Conservation (phyloP, 1,139 yeast species). For the Yamadazyma triangularis region DNA sequence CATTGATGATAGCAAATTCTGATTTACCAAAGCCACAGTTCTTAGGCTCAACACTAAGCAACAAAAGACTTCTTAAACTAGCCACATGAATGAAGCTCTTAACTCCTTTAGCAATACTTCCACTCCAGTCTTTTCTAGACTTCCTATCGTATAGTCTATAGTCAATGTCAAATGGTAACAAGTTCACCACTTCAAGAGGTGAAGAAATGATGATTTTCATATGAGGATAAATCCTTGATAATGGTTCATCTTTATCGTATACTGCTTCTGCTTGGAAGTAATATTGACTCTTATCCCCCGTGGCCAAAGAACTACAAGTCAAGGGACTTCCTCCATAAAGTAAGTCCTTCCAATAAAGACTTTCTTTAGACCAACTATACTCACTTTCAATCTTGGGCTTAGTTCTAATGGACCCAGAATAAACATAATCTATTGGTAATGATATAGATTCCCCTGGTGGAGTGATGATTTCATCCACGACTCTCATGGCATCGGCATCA, state of each 20-base stretch:
- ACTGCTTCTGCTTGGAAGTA: conserved; percentile 74
- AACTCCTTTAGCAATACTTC: conserved; percentile 57
- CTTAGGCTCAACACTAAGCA: conserved; percentile 68
- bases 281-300: conserved; percentile 42
- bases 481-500: conserved; percentile 9
- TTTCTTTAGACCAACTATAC: conserved; percentile 64
- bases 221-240: conserved; percentile 78
- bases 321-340: conserved; percentile 51
- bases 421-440: conserved; percentile 70
- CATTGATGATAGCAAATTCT: conserved; percentile 76
- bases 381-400: conserved; percentile 54
- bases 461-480: conserved; percentile 28
- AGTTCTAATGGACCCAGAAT: conserved; percentile 51
- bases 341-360: conserved; percentile 63
- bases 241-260: conserved; percentile 59
- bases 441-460: conserved; percentile 55
- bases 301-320: conserved; percentile 48
- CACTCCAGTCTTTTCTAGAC: conserved; percentile 67
- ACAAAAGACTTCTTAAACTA: conserved; percentile 62
- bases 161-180: conserved; percentile 76
- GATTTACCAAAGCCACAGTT: conserved; percentile 64
- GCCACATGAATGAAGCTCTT: conserved; percentile 80
- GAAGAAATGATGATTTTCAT: conserved; percentile 77
- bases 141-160: conserved; percentile 78
- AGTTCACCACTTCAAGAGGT: conserved; percentile 80